Conservation (phyloP, 2,329 filamentous ascomycete species). For the Thielaviopsis cerberus region DNA sequence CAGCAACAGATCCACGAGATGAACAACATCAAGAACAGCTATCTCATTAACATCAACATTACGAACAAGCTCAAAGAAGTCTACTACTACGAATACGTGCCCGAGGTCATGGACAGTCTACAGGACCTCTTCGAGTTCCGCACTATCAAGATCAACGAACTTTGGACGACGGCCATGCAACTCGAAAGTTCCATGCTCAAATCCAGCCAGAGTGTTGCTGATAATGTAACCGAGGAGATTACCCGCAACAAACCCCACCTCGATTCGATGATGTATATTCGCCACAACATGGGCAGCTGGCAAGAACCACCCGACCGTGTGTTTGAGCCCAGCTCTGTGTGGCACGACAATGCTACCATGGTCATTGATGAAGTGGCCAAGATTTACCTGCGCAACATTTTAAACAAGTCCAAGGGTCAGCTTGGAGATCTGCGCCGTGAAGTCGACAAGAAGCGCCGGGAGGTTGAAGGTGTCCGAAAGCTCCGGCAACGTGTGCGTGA, state of each 20-base stretch:
- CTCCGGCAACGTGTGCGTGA: slow-evolving; percentile 60
- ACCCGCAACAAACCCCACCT: slow-evolving; percentile 71
- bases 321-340: slow-evolving; percentile 90
- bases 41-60: slow-evolving; percentile 86
- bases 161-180: slow-evolving; percentile 66
- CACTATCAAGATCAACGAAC: slow-evolving; percentile 60
- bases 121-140: slow-evolving; percentile 88
- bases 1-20: slow-evolving; percentile 86
- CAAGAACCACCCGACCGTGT: slow-evolving; percentile 67
- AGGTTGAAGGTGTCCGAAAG: slow-evolving; percentile 61
- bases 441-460: slow-evolving; percentile 66
- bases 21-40: slow-evolving; percentile 98
- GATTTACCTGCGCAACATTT: slow-evolving; percentile 75
- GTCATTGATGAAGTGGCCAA: slow-evolving; percentile 73
- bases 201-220: slow-evolving; percentile 52
- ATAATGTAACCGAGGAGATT: slow-evolving; percentile 62
- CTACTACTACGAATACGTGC: slow-evolving; percentile 93
- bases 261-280: slow-evolving; percentile 95
- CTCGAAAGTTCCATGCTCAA: slow-evolving; percentile 66
- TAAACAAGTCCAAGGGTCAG: slow-evolving; percentile 76
- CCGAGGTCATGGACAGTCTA: slow-evolving; percentile 78
- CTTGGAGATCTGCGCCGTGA: slow-evolving; percentile 64
- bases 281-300: slow-evolving; percentile 69
- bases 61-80: slow-evolving; percentile 95
- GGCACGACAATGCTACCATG: slow-evolving; percentile 85